Conservation (phyloP, 2,329 filamentous ascomycete genomes). For the Mycosphaerella arachidis region DNA sequence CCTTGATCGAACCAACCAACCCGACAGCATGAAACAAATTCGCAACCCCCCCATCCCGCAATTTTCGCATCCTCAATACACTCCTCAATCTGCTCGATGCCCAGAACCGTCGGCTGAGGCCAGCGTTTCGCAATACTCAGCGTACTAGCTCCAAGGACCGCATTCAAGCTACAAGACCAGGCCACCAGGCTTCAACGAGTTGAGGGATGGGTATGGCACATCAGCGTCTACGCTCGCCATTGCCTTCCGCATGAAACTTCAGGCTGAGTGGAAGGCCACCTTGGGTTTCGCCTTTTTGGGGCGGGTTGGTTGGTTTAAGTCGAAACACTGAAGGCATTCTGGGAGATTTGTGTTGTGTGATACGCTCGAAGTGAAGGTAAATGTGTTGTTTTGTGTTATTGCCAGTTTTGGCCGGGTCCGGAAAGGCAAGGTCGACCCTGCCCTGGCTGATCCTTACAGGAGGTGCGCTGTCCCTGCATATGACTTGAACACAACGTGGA, state of each 20-base stretch:
- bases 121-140: constrained; percentile 13
- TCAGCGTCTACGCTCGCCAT: constrained; percentile 8
- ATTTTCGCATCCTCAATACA: constrained; percentile 6
- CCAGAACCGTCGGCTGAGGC: constrained; percentile 9
- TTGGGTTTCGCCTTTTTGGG: too few relatives aligned
- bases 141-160: constrained; percentile 12
- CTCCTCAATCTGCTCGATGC: constrained; percentile 12
- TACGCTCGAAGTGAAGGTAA: too few relatives aligned
- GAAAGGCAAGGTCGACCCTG: not conserved
- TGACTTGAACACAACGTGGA: not conserved
- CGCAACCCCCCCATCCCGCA: too few relatives aligned
- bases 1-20: too few relatives aligned
- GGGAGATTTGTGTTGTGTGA: too few relatives aligned
- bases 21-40: too few relatives aligned
- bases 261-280: not conserved
- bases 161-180: constrained; percentile 13
- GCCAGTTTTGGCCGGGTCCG: not conserved
- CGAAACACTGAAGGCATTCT: too few relatives aligned
- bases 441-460: not conserved
- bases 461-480: not conserved
- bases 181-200: constrained; percentile 4
- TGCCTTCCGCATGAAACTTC: constrained; percentile 6
- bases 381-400: not conserved
- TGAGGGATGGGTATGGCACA: constrained; percentile 8
- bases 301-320: too few relatives aligned